phyloP scores from a whole-genome alignment of 2,329 filamentous ascomycete species.

The Ambrosiella xylebori region DNA sequence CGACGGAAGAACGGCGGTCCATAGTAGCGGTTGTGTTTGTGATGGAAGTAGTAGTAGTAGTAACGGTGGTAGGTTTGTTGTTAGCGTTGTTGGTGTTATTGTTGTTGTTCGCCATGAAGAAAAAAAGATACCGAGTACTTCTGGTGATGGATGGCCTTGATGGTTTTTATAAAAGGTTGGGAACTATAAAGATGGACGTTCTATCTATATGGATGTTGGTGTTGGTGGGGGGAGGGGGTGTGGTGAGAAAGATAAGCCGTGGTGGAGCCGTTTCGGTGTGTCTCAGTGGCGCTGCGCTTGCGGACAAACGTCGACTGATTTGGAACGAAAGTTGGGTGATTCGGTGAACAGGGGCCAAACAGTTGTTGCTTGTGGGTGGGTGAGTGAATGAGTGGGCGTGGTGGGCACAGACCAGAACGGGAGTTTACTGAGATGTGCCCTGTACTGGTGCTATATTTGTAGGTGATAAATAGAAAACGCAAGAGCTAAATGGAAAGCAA shows the following conservation, averaged over 20 bases:
- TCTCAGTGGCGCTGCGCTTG: neutral
- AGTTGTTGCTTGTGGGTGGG: no score
- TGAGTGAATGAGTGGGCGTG: no score
- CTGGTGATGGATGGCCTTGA: neutral
- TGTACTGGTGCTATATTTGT: no score
- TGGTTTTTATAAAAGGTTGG: constrained; percentile 1
- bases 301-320: neutral
- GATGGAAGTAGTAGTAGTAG: constrained; percentile 18
- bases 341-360: neutral
- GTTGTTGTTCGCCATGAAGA: constrained; percentile 6
- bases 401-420: no score
- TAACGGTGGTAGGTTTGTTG: constrained; percentile 1
- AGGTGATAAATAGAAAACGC: no score
- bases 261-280: neutral
- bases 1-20: constrained; percentile 38
- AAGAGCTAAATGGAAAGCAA: no score
- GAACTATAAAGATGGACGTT: neutral
- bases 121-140: neutral
- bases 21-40: constrained; percentile 19
- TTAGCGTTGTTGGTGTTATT: neutral
- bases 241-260: neutral
- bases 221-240: neutral
- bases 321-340: neutral
- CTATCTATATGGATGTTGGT: neutral
- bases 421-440: no score